phyloP scores from a whole-genome alignment of 306 rosid genomes.

The Cucumis cinereus region DNA sequence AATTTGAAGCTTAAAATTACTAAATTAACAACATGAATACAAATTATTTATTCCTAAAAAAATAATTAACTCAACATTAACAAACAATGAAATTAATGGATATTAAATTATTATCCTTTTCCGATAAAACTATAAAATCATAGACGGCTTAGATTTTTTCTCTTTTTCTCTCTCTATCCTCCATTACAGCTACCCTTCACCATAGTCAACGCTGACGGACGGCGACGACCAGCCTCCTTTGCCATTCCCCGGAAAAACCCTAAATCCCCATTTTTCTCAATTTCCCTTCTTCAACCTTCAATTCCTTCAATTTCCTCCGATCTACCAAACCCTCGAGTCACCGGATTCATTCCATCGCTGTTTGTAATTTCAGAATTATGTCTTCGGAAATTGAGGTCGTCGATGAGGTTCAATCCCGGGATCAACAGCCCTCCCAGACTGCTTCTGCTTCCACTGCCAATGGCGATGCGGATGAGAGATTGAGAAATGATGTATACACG shows the following conservation, averaged over 20 bases:
- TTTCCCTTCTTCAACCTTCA: not conserved
- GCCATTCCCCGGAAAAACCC: conserved; percentile 4
- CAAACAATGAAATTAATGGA: not conserved
- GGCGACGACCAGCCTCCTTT: not conserved
- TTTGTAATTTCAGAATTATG: conserved; percentile 19
- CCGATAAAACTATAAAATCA: not conserved
- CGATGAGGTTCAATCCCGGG: conserved; percentile 54
- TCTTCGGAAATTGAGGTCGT: conserved; percentile 99
- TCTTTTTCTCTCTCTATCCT: not conserved
- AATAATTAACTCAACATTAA: too few species aligned
- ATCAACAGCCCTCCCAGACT: conserved; percentile 18
- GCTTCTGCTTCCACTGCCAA: conserved; percentile 10
- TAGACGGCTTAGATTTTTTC: conserved; percentile 4
- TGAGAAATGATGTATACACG: conserved; percentile 79
- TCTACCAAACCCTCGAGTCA: not conserved
- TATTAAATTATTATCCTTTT: not conserved
- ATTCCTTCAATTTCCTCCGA: not conserved
- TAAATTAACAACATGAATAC: too few species aligned
- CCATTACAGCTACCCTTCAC: not conserved
- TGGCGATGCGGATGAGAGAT: conserved; percentile 31
- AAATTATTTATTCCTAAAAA: too few species aligned
- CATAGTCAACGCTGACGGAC: conserved; percentile 9
- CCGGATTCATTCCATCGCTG: not conserved
- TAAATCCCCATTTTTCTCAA: not conserved
- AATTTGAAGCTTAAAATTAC: too few species aligned